Evolutionary conservation across 257 asterid genomes (phyloP).

Genomic region (Haberlea rhodopensis): DNA sequence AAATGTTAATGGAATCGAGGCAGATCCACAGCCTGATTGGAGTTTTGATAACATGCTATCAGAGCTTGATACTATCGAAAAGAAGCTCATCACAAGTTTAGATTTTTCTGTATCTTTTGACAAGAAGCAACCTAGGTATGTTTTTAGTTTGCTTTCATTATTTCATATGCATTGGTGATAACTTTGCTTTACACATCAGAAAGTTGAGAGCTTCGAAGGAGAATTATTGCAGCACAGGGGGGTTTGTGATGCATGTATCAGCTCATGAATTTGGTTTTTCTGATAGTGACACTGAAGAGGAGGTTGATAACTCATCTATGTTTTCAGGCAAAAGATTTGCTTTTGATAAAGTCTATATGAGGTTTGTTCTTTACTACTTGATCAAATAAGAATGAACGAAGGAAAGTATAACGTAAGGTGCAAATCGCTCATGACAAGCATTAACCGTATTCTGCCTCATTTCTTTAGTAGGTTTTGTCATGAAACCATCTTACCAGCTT

Average conservation of each 20-base stretch:
- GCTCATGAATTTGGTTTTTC: conserved; percentile 37
- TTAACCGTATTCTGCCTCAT: conserved; percentile 9
- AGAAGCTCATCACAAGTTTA: conserved; percentile 32
- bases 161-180: conserved; percentile 12
- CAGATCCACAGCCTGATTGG: conserved; percentile 88
- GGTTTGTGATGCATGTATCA: conserved; percentile 56
- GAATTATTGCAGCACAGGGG: conserved; percentile 29
- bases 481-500: not conserved
- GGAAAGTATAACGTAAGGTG: not conserved
- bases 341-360: conserved; percentile 51
- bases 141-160: conserved; percentile 1
- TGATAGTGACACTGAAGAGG: conserved; percentile 46
- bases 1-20: conserved; percentile 48
- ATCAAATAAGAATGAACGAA: conserved; percentile 9
- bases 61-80: conserved; percentile 60
- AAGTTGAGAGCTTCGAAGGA: conserved; percentile 38
- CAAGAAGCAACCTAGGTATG: conserved; percentile 51
- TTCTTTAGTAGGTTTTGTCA: not conserved
- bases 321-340: conserved; percentile 50
- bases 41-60: conserved; percentile 57
- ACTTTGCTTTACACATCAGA: conserved; percentile 34
- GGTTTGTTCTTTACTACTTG: conserved; percentile 39
- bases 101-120: conserved; percentile 43
- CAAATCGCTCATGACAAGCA: not conserved
- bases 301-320: conserved; percentile 27